Evolutionary conservation across 768 basidiomycete species (phyloP).

Genomic region (Russula emetica): DNA sequence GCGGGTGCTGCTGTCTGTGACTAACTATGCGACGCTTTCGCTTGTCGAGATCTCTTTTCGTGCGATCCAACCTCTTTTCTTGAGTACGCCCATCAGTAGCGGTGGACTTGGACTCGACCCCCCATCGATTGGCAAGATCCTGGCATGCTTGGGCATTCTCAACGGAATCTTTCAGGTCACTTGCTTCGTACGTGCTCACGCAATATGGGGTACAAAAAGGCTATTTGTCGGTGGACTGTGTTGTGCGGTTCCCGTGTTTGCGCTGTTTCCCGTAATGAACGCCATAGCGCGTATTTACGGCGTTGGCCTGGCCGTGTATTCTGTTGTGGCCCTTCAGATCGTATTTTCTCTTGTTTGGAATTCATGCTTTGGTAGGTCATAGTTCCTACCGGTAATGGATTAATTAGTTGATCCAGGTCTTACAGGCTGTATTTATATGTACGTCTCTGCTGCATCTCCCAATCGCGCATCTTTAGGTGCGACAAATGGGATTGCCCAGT

Average conservation of each 20-base stretch:
- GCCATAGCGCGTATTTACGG: constrained; percentile 49
- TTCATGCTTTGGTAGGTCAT: constrained; percentile 52
- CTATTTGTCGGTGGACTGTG: constrained; percentile 52
- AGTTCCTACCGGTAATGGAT: not conserved
- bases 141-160: constrained; percentile 55
- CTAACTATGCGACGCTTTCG: constrained; percentile 65
- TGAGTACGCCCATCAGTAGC: constrained; percentile 59
- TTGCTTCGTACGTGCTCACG: constrained; percentile 59
- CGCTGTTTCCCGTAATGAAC: constrained; percentile 59
- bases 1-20: constrained; percentile 54
- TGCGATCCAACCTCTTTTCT: constrained; percentile 65
- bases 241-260: constrained; percentile 49
- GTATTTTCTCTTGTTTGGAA: constrained; percentile 45
- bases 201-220: constrained; percentile 57
- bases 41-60: constrained; percentile 64
- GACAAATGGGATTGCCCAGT: constrained; percentile 55
- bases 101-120: constrained; percentile 71
- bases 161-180: constrained; percentile 65
- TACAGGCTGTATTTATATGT: constrained; percentile 66
- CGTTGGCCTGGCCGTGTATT: constrained; percentile 46
- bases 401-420: not conserved
- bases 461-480: constrained; percentile 64
- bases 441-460: constrained; percentile 60
- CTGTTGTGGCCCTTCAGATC: constrained; percentile 47
- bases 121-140: constrained; percentile 57